Evolutionary conservation across 2,329 filamentous ascomycete species (phyloP), one percentile per base, ranked within the genome.

Genomic region (Paraconiothyrium sp.): DNA sequence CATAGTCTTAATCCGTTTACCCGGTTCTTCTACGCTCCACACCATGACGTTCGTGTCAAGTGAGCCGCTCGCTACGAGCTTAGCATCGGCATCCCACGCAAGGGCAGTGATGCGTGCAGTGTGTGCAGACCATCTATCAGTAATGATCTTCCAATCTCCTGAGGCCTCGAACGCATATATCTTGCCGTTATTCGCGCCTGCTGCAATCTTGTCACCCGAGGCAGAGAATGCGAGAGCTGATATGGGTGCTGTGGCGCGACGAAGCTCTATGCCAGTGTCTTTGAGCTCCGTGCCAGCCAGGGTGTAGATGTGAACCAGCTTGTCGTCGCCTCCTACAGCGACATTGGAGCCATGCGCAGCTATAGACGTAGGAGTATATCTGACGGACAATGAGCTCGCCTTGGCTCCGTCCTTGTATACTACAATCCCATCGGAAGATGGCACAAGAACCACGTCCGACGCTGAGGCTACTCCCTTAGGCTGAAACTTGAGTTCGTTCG

Each of bases 21-120:
- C 93, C 0, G 94, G 94, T 75, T 92, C 92, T 47, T 84, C 82
- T 59, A 97, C 79, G 76, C 92, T 97, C 93, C 95, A 99, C 34
- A 97, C 89, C 76, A 92, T 94, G 22, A 99, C 86, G 73, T 97
- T 93, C 0, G 94, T 97, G 77, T 99, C 95, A 54, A 99, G 82
- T 49, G 89, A 90, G 13, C 94, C 94, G 76, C 92, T 97, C 22
- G 89, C 92, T 2, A 94, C 90, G 75, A 93, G 91, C 24, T 90
- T 90, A 13, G 90, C 91, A 20, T 87, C 72, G 20, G 85, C 83
- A 71, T 94, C 92, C 95, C 95, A 99, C 14, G 90, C 84, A 58
- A 92, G 84, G 50, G 84, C 84, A 14, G 88, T 90, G 50, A 92
- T 85, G 50, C 90, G 85, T 8, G 85, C 89, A 1, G 89, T 91